Percentiles rank a stretch among this genome's conserved stretches.
These are phyloP conservation scores for Rubia occidens DNA, from an alignment of 305 asterid species.

Conservation along the genomic window DNA sequence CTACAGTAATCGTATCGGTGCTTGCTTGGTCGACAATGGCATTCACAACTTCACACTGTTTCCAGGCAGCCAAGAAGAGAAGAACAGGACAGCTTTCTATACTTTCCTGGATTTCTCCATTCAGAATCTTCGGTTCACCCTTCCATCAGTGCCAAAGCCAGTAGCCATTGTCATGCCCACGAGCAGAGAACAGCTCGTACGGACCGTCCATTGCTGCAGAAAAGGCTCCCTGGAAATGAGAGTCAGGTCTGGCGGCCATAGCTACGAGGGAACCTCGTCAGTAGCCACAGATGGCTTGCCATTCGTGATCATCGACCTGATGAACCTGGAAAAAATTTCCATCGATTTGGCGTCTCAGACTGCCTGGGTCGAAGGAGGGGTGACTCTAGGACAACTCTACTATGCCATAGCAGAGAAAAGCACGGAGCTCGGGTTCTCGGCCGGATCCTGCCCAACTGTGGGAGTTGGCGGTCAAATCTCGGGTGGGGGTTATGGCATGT, in stretches of 20 bases:
- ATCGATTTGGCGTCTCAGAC: not conserved
- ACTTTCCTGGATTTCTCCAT: not conserved
- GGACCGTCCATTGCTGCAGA: not conserved
- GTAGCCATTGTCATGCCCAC: not conserved
- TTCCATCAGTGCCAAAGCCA: conserved; percentile 2
- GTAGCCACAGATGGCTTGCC: not conserved
- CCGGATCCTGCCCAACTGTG: conserved; percentile 2
- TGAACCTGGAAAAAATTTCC: conserved; percentile 1
- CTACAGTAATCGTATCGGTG: not conserved
- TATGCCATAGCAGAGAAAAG: not conserved
- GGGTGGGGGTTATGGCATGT: not conserved
- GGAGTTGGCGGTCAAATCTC: not conserved
- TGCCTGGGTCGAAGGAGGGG: conserved; percentile 5
- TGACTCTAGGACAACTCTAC: not conserved
- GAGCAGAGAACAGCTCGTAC: not conserved
- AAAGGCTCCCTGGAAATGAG: not conserved
- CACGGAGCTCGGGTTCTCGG: not conserved
- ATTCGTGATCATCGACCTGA: not conserved
- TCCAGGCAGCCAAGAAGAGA: not conserved
- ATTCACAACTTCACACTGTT: not conserved
- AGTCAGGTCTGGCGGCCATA: conserved; percentile 1
- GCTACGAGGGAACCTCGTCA: conserved; percentile 4
- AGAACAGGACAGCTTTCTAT: not conserved
- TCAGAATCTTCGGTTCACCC: conserved; percentile 7
- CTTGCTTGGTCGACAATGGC: not conserved